Evolutionary conservation across 1,284 basidiomycete species (phyloP), one percentile per base, ranked within the genome.

Genomic region (Tylopilus sp.): DNA sequence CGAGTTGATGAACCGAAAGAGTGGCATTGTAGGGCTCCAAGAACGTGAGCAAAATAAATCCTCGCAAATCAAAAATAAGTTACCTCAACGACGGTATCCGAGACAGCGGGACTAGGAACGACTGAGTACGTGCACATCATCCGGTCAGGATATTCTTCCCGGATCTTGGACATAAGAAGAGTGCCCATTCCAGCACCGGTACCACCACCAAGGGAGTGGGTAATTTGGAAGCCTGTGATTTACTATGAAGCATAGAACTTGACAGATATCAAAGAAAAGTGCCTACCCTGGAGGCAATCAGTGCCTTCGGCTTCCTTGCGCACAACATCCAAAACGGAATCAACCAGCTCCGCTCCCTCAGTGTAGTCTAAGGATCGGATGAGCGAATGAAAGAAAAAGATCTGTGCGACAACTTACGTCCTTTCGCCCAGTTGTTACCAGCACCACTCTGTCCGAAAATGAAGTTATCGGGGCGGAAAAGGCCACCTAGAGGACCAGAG

Each of bases 41-140:
- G 4, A 61, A 54, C 15, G 65, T 63, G 66, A 71, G 58, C 57
- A 41, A 26, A 58, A 51, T 38, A 13, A 8, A 7, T 38, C 18
- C 13, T 18, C 5, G 24, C 47, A 41, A 57, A 54, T 64, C 6
- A 52, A 51, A 56, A 51, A 39, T 55, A 32, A 73, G 80, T 47
- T 70, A 91, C 90, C 86, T 98, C 97, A 62, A 99, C 96, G 71
- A 99, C 97, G 22, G 97, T 99, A 77, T 99, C 97, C 9, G 96
- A 98, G 41, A 98, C 96, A 81, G 97, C 97, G 63, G 97, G 97
- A 80, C 91, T 94, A 38, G 97, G 97, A 39, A 98, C 92, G 70
- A 99, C 92, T 56, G 96, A 98, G 85, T 96, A 99, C 53, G 97
- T 98, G 74, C 95, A 94, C 87, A 99, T 94, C 96, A 99, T 99